A percentile compares a stretch with the other conserved stretches of the same genome.
Conservation (phyloP, 495 filamentous ascomycete genomes). For the Xylaria grammica region DNA sequence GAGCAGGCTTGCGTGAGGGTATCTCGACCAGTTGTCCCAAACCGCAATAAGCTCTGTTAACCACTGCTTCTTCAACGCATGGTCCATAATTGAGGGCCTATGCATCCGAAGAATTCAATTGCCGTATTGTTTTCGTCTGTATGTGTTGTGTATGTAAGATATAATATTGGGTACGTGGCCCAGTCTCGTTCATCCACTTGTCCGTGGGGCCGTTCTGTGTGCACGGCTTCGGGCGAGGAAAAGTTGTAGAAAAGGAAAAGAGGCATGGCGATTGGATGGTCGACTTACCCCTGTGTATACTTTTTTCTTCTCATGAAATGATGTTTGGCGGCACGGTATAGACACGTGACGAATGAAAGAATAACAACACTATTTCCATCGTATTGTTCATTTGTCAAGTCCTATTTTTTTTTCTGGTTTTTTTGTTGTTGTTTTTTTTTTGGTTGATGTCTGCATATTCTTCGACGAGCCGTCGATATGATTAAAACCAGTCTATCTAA, state of each 20-base stretch:
- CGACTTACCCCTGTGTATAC: conserved; percentile 20
- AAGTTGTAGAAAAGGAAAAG: conserved; percentile 15
- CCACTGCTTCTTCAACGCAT: conserved; percentile 8
- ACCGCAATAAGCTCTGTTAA: conserved; percentile 6
- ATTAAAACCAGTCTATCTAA: neutral
- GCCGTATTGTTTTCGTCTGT: conserved; percentile 16
- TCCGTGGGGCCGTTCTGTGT: conserved; percentile 4
- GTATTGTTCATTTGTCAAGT: conserved; percentile 10
- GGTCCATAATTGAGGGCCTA: conserved; percentile 9
- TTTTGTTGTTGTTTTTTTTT: neutral
- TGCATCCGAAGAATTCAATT: conserved; percentile 7
- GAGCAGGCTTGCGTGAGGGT: conserved; percentile 19
- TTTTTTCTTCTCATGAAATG: conserved; percentile 25
- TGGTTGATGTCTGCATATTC: too few species aligned
- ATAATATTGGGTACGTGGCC: conserved; percentile 21
- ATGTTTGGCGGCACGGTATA: conserved; percentile 32
- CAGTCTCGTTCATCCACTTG: conserved; percentile 6
- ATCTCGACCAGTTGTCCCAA: neutral
- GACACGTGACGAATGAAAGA: conserved; percentile 35
- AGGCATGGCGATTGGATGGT: conserved; percentile 19
- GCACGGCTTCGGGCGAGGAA: conserved; percentile 9
- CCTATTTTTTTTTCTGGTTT: conserved; percentile 2
- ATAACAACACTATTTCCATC: conserved; percentile 24
- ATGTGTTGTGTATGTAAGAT: conserved; percentile 28
- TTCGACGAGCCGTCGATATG: neutral